These are phyloP conservation scores for Tirmania nivea DNA, from an alignment of 495 filamentous ascomycete species.

Conservation along the genomic window DNA sequence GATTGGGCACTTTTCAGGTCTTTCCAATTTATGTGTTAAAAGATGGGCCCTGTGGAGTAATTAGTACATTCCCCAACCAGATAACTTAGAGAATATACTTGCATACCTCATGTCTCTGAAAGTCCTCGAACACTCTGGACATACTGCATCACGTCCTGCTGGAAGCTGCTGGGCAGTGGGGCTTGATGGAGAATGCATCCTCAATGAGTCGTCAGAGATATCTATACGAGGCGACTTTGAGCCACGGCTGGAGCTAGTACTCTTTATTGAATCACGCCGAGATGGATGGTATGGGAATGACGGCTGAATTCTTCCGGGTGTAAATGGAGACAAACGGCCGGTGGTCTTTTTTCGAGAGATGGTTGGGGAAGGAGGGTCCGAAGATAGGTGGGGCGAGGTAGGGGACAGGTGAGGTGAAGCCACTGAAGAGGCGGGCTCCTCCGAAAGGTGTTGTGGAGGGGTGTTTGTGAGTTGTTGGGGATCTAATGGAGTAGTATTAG, in stretches of 20 bases:
- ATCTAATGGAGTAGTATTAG: slow-evolving; percentile 2
- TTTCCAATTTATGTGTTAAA: slow-evolving; percentile 82
- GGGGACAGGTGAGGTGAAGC: background rate
- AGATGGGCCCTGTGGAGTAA: slow-evolving; percentile 59
- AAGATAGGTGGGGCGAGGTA: background rate
- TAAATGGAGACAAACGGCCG: background rate
- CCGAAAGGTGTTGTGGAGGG: slow-evolving; percentile 1
- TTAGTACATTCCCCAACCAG: background rate
- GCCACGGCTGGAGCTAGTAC: background rate
- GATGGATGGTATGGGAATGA: background rate
- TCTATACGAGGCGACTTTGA: background rate
- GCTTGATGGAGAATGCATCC: background rate
- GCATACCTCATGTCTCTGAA: slow-evolving; percentile 14
- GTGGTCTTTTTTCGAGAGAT: background rate
- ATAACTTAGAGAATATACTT: background rate
- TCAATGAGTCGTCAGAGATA: background rate
- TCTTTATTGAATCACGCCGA: background rate
- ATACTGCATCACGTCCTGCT: slow-evolving; percentile 15
- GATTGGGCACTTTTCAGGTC: slow-evolving; percentile 94
- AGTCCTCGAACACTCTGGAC: slow-evolving; percentile 16
- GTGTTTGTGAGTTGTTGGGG: slow-evolving; percentile 7
- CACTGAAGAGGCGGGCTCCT: background rate
- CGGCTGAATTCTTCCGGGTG: background rate
- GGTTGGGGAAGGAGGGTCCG: background rate
- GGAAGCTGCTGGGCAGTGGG: slow-evolving; percentile 1